Percentiles rank a stretch among this genome's conserved stretches.
Evolutionary conservation across 176 grass and related monocot genomes (phyloP).

Genomic region (Carex scoparia): DNA sequence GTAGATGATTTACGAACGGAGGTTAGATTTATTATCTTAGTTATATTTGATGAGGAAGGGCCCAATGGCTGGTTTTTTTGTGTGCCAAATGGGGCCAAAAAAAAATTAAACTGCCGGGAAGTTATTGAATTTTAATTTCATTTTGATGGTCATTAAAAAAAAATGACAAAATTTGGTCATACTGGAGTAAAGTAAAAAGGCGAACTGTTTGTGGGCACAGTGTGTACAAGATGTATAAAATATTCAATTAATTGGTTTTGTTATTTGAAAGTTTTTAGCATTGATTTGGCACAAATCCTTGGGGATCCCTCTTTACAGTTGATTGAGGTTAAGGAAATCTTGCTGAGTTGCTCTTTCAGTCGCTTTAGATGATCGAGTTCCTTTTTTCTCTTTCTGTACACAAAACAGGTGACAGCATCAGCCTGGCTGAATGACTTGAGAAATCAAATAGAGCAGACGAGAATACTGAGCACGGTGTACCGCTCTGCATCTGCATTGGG

Average conservation of each 20-base stretch:
- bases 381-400: neutral
- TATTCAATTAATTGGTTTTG: neutral
- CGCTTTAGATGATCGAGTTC: neutral
- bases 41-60: neutral
- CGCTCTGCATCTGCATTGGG: constrained; percentile 91
- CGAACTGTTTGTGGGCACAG: neutral
- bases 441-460: constrained; percentile 89
- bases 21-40: constrained; percentile 35
- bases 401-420: constrained; percentile 76
- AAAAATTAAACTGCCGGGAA: neutral
- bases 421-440: constrained; percentile 93
- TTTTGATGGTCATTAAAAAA: neutral
- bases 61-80: neutral
- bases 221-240: neutral
- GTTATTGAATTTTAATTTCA: neutral
- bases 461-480: constrained; percentile 92
- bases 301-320: neutral
- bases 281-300: neutral
- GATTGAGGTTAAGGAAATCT: neutral
- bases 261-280: neutral
- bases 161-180: neutral
- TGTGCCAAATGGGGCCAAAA: neutral
- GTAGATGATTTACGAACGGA: constrained; percentile 93
- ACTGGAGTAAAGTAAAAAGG: neutral
- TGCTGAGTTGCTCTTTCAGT: neutral